Evolutionary conservation across 148 eudicot species (phyloP), one percentile per base, ranked within the genome.

Genomic region (Euryodendron excelsum): DNA sequence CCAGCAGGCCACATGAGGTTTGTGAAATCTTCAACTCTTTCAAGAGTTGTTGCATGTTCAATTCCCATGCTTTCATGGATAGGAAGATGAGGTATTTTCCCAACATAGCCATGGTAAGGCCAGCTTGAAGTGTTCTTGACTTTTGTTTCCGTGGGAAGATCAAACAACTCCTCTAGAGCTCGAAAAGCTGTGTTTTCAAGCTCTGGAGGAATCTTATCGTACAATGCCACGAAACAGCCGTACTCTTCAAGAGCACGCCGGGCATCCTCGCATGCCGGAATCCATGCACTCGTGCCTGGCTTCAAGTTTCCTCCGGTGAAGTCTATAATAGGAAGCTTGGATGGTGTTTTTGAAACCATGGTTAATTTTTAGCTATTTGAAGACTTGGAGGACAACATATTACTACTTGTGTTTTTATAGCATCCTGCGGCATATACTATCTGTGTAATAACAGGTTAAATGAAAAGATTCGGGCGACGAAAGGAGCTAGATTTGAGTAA

Each of bases 31-130:
- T 67, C 18, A 56, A 45, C 64, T 34, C 17, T 70, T 17, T 81
- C 79, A 25, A 36, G 2, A 12, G 66, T 69, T 10, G 81, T 61
- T 59, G 86, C 79, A 12, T 77, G 41, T 17, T 66, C 79, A 44
- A 84, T 80, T 11, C 86, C 84, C 80, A 74, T 28, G 79, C 86
- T 81, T 58, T 84, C 82, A 52, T 67, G 72, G 59, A 69, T 61
- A 0, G 76, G 74, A 61, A 66, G 55, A 20, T 30, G 30, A 4
- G 73, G 81, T 21, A 73, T 15, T 31, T 73, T 72, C 56, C 81
- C 79, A 12, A 74, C 53, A 45, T 80, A 84, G 1, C 84, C 84
- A 78, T 61, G 62, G 61, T 66, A 77, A 21, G 55, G 60, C 30
- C 45, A 37, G 3, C 73, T 76, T n/a, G 86, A 77, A 68, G 76